These are phyloP conservation scores for Herpetomonas tarakana DNA, from an alignment of 208 protist species.

Conservation along the genomic window DNA sequence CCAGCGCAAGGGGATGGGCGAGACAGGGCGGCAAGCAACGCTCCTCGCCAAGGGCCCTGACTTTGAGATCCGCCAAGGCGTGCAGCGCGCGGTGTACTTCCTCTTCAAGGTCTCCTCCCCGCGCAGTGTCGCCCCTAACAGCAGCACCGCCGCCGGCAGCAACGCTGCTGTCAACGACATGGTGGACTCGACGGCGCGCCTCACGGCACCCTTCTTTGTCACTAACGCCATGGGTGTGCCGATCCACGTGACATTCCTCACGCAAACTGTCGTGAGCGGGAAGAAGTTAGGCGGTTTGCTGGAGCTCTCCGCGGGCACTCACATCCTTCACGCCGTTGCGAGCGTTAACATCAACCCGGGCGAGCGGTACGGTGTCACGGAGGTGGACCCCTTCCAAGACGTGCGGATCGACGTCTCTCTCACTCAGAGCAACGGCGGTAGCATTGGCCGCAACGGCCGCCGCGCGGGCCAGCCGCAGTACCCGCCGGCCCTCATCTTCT, in stretches of 20 bases:
- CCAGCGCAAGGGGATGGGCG: background rate
- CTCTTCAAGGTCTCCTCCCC: slow-evolving; percentile 24
- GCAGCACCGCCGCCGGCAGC: background rate
- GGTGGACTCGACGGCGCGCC: slow-evolving; percentile 28
- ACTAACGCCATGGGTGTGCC: slow-evolving; percentile 54
- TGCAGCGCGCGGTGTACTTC: slow-evolving; percentile 36
- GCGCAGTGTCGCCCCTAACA: background rate
- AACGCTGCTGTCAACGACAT: slow-evolving; percentile 18
- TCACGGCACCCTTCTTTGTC: slow-evolving; percentile 40
- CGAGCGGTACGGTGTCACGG: slow-evolving; percentile 32
- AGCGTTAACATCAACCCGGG: slow-evolving; percentile 28
- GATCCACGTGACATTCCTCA: slow-evolving; percentile 42
- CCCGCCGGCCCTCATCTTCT: slow-evolving; percentile 30
- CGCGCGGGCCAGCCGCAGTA: slow-evolving; percentile 5
- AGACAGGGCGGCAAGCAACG: background rate
- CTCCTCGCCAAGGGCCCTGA: slow-evolving; percentile 25
- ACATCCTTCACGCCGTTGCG: slow-evolving; percentile 32
- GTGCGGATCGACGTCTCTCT: slow-evolving; percentile 51
- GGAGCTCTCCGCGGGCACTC: slow-evolving; percentile 25
- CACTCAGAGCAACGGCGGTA: slow-evolving; percentile 47
- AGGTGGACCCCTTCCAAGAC: slow-evolving; percentile 65
- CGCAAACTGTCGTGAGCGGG: slow-evolving; percentile 16
- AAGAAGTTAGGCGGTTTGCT: slow-evolving; percentile 24
- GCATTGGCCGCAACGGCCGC: slow-evolving; percentile 15
- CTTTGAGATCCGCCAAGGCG: slow-evolving; percentile 21